A percentile compares a stretch with the other conserved stretches of the same genome.
These are phyloP conservation scores for Combretum micranthum DNA, from an alignment of 345 rosid genomes.

Conservation along the genomic window DNA sequence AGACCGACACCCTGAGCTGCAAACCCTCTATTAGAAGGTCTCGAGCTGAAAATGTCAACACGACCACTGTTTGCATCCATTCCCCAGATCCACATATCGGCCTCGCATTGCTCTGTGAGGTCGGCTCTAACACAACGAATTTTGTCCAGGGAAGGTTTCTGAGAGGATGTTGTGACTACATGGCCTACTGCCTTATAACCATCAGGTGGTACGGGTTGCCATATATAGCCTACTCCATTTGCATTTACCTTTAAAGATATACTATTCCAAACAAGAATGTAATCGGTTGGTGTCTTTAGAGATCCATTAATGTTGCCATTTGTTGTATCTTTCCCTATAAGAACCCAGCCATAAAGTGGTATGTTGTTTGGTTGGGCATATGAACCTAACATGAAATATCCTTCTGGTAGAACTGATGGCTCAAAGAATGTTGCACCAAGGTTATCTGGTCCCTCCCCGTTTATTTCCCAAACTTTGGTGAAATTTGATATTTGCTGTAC, in stretches of 20 bases:
- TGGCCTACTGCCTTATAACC: constrained; percentile 20
- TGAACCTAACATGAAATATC: constrained; percentile 20
- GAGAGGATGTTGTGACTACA: constrained; percentile 13
- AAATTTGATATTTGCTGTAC: constrained; percentile 9
- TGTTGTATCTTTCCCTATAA: constrained; percentile 14
- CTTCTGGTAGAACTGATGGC: constrained; percentile 18
- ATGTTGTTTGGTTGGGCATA: constrained; percentile 17
- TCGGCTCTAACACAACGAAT: constrained; percentile 17
- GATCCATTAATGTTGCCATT: constrained; percentile 8
- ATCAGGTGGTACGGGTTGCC: constrained; percentile 16
- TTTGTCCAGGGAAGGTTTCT: constrained; percentile 18
- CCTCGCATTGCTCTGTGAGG: constrained; percentile 15
- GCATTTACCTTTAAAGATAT: constrained; percentile 5
- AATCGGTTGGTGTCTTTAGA: constrained; percentile 10
- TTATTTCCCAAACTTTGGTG: constrained; percentile 12
- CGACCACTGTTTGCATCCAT: background rate
- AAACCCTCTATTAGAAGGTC: constrained; percentile 9
- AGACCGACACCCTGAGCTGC: constrained; percentile 5
- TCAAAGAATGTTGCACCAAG: constrained; percentile 15
- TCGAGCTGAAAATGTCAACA: constrained; percentile 3
- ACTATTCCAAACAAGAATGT: constrained; percentile 16
- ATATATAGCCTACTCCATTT: constrained; percentile 13
- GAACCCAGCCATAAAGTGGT: constrained; percentile 16
- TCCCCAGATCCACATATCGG: constrained; percentile 15
- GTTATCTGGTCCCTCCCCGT: constrained; percentile 13